phyloP scores from a whole-genome alignment of 352 stramenopile genomes.

The Globisporangium radiosum region DNA sequence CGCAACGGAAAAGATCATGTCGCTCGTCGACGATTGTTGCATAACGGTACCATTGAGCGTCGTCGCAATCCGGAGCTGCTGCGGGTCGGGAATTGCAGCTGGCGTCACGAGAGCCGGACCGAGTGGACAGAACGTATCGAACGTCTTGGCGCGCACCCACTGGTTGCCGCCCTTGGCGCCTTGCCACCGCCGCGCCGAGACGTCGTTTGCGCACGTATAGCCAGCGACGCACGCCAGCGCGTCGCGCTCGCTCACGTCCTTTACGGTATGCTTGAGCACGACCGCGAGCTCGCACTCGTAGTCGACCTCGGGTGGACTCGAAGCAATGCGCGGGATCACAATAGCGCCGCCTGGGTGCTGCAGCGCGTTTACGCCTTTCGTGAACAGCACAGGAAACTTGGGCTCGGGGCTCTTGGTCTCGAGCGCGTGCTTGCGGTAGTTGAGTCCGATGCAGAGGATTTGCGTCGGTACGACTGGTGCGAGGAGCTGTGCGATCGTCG shows the following conservation, averaged over 20 bases:
- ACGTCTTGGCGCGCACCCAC: conserved; percentile 86
- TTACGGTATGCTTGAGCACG: conserved; percentile 74
- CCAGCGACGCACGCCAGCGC: conserved; percentile 83
- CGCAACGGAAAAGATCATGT: conserved; percentile 90
- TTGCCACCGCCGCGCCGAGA: conserved; percentile 87
- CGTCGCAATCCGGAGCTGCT: conserved; percentile 72
- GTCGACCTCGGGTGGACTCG: conserved; percentile 70
- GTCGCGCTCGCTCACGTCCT: conserved; percentile 77
- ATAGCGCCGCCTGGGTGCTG: conserved; percentile 72
- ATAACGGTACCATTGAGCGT: conserved; percentile 78
- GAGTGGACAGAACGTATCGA: conserved; percentile 89
- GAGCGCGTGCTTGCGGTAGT: conserved; percentile 86
- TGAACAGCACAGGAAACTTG: conserved; percentile 81
- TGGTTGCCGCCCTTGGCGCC: conserved; percentile 80
- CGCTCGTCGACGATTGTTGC: conserved; percentile 83
- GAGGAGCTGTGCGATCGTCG: conserved; percentile 65
- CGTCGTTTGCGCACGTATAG: conserved; percentile 86
- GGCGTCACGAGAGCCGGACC: conserved; percentile 80
- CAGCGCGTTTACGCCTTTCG: conserved; percentile 79
- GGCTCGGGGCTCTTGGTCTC: conserved; percentile 86
- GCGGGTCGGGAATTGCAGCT: conserved; percentile 65
- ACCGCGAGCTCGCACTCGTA: conserved; percentile 90
- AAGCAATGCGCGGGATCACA: conserved; percentile 71
- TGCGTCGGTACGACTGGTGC: conserved; percentile 72
- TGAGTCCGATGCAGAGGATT: conserved; percentile 86